Base-by-base conservation (phyloP, 805 yeast species). In the Nematodospora valgi region DNA sequence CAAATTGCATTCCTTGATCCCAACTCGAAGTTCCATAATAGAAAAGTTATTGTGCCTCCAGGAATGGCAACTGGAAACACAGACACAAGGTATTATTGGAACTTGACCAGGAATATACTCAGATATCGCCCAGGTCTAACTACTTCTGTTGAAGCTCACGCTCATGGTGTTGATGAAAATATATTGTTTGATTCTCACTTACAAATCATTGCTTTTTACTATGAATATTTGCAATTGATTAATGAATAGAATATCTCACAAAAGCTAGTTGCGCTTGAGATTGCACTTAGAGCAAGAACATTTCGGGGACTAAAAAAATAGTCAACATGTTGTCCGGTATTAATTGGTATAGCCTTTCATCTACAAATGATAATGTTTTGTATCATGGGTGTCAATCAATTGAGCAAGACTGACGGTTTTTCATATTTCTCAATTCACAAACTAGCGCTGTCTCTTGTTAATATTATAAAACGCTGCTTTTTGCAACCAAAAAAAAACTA, bases 1-100 rank as follows among this genome's bases (percentile, higher is more conserved):
- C 80, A 80, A 25, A 51, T 70, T 39, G 65, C 66, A 4, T 62
- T 64, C 44, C 51, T 61, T 4, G 54, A 56, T n/a, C 63, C 64
- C 2, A 14, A 30, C 9, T 35, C 38, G 3, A 27, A 27, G 13
- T 23, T 22, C 23, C 32, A 29, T 26, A 30, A 23, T 5, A 23
- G 20, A n/a, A 20, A 18, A 18, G 36, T 64, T 17, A 47, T 62
- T n/a, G 45, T 56, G 17, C 56, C 80, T 0, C 80, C 83, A 12
- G 63, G 66, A 12, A 50, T 76, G 16, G 68, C 72, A 60, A 62
- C 80, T 6, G 83, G 76, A 6, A 78, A 79, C 52, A 79, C 85
- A 3, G 85, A 79, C 52, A 77, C 84, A 9, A 67, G 69, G 43
- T 62, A 72, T 45, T 79, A 79, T 53, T 76, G 81, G 80, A 54